A percentile compares a stretch with the other conserved stretches of the same genome.
Conservation (phyloP, 495 filamentous ascomycete genomes). For the Daldinia decipiens region DNA sequence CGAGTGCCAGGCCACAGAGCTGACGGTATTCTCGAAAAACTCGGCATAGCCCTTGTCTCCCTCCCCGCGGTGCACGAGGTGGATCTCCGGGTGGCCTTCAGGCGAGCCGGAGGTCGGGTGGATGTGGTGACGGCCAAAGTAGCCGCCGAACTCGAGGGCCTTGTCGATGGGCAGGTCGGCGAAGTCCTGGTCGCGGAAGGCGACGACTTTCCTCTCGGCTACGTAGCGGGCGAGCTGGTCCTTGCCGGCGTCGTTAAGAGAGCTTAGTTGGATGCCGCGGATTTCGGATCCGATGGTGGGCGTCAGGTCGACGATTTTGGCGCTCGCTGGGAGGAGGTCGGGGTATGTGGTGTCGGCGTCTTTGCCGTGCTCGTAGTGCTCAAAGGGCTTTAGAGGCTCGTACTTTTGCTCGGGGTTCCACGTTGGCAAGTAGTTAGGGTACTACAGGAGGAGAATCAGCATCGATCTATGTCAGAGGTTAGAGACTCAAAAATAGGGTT, state of each 20-base stretch:
- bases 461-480: background rate
- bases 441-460: conserved; percentile 52
- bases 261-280: conserved; percentile 77
- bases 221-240: conserved; percentile 84
- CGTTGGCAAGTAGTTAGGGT: conserved; percentile 79
- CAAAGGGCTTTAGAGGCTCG: conserved; percentile 72
- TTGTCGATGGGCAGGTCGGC: conserved; percentile 75
- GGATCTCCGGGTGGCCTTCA: conserved; percentile 75
- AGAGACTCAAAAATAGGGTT: too few species aligned
- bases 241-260: conserved; percentile 72
- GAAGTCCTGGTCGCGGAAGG: conserved; percentile 83
- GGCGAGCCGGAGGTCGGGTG: conserved; percentile 81
- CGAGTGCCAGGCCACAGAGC: conserved; percentile 80
- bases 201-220: conserved; percentile 81
- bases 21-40: conserved; percentile 72
- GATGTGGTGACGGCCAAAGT: conserved; percentile 87
- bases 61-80: conserved; percentile 79
- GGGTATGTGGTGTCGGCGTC: conserved; percentile 73
- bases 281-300: conserved; percentile 81
- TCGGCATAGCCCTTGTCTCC: conserved; percentile 66
- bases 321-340: conserved; percentile 69
- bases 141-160: conserved; percentile 74
- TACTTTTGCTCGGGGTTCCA: conserved; percentile 73
- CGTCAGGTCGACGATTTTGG: conserved; percentile 68
- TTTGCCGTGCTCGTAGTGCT: conserved; percentile 76